These are phyloP conservation scores for Fragilaria radians DNA, from an alignment of 108 stramenopile genomes.

Conservation along the genomic window DNA sequence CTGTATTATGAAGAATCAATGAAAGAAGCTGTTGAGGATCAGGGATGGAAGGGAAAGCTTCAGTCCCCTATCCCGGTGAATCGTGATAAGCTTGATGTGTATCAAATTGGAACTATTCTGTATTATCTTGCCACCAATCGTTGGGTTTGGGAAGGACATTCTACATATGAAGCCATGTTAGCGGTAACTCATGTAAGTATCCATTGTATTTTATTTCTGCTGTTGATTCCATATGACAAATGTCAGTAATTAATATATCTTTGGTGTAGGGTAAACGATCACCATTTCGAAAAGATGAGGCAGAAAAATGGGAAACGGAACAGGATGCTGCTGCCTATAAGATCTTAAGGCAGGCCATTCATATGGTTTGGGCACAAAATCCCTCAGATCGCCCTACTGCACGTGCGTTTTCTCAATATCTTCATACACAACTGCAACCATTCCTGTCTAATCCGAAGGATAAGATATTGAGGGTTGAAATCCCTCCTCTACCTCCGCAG, in stretches of 20 bases:
- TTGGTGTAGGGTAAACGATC: conserved; percentile 50
- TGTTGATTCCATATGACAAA: no score
- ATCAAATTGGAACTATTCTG: conserved; percentile 60
- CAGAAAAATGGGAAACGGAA: conserved; percentile 8
- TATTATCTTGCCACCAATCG: conserved; percentile 34
- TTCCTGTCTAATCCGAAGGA: no score
- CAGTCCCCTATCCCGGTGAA: no score
- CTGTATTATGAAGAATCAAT: no score
- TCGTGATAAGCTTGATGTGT: conserved; percentile 58
- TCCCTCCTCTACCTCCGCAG: no score
- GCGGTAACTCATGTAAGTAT: conserved; percentile 16
- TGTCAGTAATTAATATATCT: no score
- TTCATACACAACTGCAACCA: background rate
- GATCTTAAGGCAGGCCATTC: conserved; percentile 41
- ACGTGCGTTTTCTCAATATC: background rate
- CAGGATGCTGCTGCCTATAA: conserved; percentile 36
- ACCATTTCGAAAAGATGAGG: conserved; percentile 22
- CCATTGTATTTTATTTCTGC: no score
- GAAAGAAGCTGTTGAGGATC: no score
- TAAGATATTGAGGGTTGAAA: no score
- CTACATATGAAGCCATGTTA: background rate
- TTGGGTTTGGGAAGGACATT: conserved; percentile 3
- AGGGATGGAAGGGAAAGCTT: no score
- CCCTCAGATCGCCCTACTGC: conserved; percentile 39
- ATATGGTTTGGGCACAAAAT: conserved; percentile 44